These are phyloP conservation scores for Penicillium verrucosum DNA, from an alignment of 2,329 filamentous ascomycete species.

Conservation along the genomic window DNA sequence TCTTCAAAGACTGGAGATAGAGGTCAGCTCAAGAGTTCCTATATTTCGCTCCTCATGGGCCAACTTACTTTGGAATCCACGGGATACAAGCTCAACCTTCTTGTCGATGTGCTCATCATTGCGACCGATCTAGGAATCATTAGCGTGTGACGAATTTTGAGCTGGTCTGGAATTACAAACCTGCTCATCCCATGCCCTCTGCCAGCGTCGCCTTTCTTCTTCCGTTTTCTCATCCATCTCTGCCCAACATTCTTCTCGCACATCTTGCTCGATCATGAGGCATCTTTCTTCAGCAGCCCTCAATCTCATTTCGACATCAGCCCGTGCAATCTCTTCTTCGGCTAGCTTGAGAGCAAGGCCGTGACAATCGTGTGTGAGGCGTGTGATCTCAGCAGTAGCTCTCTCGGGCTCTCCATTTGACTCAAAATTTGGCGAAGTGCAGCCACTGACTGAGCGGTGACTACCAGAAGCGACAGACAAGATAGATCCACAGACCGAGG, in stretches of 20 bases:
- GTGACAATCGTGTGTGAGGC: slow-evolving; percentile 75
- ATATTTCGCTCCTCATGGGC: not conserved
- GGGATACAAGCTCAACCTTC: slow-evolving; percentile 73
- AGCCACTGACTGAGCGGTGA: slow-evolving; percentile 33
- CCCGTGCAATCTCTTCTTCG: slow-evolving; percentile 66
- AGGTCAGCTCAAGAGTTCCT: slow-evolving; percentile 13
- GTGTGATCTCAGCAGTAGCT: slow-evolving; percentile 74
- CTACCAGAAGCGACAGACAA: slow-evolving; percentile 37
- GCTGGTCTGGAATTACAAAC: slow-evolving; percentile 32
- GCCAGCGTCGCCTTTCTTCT: slow-evolving; percentile 76
- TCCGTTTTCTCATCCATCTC: slow-evolving; percentile 80
- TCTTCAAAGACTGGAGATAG: slow-evolving; percentile 45
- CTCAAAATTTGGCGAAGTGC: slow-evolving; percentile 42
- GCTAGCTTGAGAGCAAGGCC: slow-evolving; percentile 66
- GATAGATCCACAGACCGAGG: slow-evolving; percentile 74
- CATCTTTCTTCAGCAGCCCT: slow-evolving; percentile 61
- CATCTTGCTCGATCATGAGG: slow-evolving; percentile 74
- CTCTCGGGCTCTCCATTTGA: slow-evolving; percentile 70
- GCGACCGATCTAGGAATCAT: slow-evolving; percentile 54
- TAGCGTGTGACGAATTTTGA: slow-evolving; percentile 5
- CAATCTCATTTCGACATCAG: slow-evolving; percentile 70
- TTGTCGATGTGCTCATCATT: slow-evolving; percentile 82
- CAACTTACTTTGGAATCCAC: slow-evolving; percentile 49
- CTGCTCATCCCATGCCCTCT: slow-evolving; percentile 72
- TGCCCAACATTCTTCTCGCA: slow-evolving; percentile 81